Evolutionary conservation across 192 early-diverging fungal species (phyloP).

Genomic region (Phycomyces blakesleeanus): DNA sequence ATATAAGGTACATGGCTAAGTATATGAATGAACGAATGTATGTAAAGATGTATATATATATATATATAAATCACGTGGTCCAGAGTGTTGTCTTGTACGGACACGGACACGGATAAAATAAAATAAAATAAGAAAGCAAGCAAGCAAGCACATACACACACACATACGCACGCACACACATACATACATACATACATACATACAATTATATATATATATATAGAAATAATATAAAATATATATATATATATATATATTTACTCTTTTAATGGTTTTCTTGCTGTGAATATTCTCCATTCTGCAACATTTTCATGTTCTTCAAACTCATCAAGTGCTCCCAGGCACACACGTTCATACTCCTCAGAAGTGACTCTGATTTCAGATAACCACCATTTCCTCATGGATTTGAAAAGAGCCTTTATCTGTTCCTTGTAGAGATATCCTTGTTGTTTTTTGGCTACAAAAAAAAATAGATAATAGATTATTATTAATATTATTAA

Average conservation of each 20-base stretch:
- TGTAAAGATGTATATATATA: background rate
- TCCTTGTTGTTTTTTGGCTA: constrained; percentile 27
- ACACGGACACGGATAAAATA: background rate
- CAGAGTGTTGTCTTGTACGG: background rate
- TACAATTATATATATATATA: background rate
- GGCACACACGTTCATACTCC: constrained; percentile 23
- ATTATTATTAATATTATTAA: too few species aligned
- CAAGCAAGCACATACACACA: background rate
- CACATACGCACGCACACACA: background rate
- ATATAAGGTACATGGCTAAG: too few species aligned
- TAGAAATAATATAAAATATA: background rate
- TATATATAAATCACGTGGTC: background rate
- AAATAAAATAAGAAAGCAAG: background rate
- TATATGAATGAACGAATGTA: background rate
- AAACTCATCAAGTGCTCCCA: constrained; percentile 29
- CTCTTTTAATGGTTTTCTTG: constrained; percentile 18
- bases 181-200: background rate
- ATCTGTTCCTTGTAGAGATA: constrained; percentile 29
- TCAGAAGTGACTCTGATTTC: constrained; percentile 17
- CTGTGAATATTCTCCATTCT: constrained; percentile 26
- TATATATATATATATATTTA: background rate
- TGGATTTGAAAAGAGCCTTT: constrained; percentile 31
- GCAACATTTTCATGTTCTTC: constrained; percentile 17
- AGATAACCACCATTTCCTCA: constrained; percentile 26
- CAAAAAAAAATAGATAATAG: background rate